phyloP scores from a whole-genome alignment of 768 basidiomycete genomes.

The Lyophyllum shimeji region DNA sequence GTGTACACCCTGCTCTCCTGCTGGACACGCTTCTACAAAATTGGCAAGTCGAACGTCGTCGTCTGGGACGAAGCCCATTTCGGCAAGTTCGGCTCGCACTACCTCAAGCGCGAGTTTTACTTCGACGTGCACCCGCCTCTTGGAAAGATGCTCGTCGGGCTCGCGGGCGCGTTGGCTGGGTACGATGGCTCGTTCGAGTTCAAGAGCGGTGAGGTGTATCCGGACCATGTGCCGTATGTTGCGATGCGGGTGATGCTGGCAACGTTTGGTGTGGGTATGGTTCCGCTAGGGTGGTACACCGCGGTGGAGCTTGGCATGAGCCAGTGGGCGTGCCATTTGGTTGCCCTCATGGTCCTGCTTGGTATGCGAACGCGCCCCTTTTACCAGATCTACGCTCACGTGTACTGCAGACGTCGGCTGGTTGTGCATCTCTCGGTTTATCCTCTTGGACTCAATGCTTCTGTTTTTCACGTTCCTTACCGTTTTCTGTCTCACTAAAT shows the following conservation, averaged over 20 bases:
- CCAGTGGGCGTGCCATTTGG: conserved; percentile 84
- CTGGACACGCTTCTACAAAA: conserved; percentile 93
- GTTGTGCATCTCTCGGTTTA: conserved; percentile 95
- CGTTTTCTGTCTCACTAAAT: conserved; percentile 91
- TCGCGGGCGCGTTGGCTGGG: conserved; percentile 87
- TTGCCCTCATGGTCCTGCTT: conserved; percentile 89
- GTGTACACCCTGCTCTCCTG: conserved; percentile 93
- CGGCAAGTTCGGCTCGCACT: conserved; percentile 98
- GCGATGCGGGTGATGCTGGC: conserved; percentile 96
- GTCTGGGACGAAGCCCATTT: conserved; percentile 99
- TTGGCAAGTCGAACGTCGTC: conserved; percentile 82
- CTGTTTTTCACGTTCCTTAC: conserved; percentile 98
- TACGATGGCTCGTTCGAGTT: conserved; percentile 94
- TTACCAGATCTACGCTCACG: not conserved
- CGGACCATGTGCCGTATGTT: conserved; percentile 83
- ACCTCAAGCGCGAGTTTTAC: conserved; percentile 98
- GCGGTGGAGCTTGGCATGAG: conserved; percentile 93
- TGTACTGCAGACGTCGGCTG: conserved; percentile 82
- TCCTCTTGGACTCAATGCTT: conserved; percentile 98
- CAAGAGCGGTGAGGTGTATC: conserved; percentile 87
- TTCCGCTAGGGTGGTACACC: conserved; percentile 96
- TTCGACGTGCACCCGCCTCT: conserved; percentile 99
- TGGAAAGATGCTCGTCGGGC: conserved; percentile 98
- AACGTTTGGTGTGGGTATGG: conserved; percentile 91
- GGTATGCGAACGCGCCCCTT: conserved; percentile 48